A percentile compares a stretch with the other conserved stretches of the same genome.
Evolutionary conservation across 2,329 filamentous ascomycete species (phyloP).

Genomic region (Paraphoma chrysanthemicola): DNA sequence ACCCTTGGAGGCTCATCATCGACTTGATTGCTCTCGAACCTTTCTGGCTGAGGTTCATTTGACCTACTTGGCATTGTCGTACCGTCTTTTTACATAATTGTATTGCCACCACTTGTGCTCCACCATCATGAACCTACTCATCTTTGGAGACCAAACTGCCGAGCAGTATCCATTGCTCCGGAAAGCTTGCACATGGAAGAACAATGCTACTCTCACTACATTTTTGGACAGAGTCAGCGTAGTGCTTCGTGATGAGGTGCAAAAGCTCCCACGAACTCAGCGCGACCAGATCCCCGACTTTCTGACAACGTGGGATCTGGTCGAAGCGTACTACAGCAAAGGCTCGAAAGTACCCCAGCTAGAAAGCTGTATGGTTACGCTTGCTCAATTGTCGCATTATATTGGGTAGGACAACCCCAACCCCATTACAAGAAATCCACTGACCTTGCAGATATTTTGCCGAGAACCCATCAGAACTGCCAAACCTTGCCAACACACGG

Average conservation of each 20-base stretch:
- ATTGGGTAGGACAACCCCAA: conserved; percentile 62
- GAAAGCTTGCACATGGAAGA: conserved; percentile 56
- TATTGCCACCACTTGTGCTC: background rate
- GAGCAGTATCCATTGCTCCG: conserved; percentile 69
- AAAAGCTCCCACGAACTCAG: conserved; percentile 63
- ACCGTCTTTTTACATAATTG: background rate
- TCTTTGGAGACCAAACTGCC: conserved; percentile 76
- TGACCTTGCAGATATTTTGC: conserved; percentile 53
- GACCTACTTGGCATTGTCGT: background rate
- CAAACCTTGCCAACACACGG: conserved; percentile 56
- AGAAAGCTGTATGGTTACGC: conserved; percentile 69
- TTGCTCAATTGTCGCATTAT: conserved; percentile 72
- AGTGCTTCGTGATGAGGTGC: conserved; percentile 67
- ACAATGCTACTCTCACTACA: conserved; percentile 65
- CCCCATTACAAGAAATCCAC: conserved; percentile 9
- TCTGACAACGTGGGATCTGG: conserved; percentile 67
- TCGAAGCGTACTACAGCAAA: conserved; percentile 68
- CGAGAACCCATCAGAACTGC: conserved; percentile 62
- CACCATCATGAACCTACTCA: conserved; percentile 58
- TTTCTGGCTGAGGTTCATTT: background rate
- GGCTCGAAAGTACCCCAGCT: conserved; percentile 65
- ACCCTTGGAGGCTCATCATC: conserved; percentile 4
- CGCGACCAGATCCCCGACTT: conserved; percentile 68
- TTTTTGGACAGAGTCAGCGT: conserved; percentile 67
- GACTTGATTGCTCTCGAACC: background rate